phyloP scores from a whole-genome alignment of 176 grass and related monocot genomes.

The Oropetium thomaeum region DNA sequence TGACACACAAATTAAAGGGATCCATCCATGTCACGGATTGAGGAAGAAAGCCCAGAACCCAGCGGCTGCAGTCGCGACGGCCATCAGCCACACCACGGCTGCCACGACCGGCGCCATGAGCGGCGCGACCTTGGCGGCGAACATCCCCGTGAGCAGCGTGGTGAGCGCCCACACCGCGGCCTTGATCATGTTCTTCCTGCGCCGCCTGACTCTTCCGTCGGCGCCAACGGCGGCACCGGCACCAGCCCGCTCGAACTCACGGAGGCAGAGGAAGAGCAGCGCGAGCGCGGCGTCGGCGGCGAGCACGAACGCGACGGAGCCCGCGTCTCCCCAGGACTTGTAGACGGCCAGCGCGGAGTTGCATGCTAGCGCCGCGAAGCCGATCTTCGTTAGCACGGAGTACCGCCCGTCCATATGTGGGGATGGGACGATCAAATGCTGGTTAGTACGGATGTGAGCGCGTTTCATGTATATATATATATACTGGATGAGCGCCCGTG shows the following conservation, averaged over 20 bases:
- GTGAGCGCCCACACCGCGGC: neutral
- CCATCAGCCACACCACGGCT: neutral
- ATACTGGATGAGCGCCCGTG: no score
- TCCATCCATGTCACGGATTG: no score
- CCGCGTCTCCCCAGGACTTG: neutral
- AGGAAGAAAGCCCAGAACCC: neutral
- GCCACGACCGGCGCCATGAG: conserved; percentile 1
- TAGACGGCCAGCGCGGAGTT: neutral
- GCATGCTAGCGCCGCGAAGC: neutral
- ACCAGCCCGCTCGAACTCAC: neutral
- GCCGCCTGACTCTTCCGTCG: no score
- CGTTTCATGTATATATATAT: no score
- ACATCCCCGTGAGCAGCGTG: neutral
- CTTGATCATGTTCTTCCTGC: conserved; percentile 1
- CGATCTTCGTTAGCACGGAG: neutral
- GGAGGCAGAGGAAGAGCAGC: neutral
- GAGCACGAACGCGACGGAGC: neutral
- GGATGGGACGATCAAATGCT: no score
- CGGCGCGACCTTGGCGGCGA: neutral
- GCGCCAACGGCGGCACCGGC: no score
- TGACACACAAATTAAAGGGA: no score
- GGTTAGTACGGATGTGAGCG: no score
- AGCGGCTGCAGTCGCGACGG: neutral
- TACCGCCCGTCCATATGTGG: neutral
- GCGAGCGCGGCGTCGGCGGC: neutral